Conservation (phyloP, 2,329 filamentous ascomycete species). For the Fusarium falciforme region DNA sequence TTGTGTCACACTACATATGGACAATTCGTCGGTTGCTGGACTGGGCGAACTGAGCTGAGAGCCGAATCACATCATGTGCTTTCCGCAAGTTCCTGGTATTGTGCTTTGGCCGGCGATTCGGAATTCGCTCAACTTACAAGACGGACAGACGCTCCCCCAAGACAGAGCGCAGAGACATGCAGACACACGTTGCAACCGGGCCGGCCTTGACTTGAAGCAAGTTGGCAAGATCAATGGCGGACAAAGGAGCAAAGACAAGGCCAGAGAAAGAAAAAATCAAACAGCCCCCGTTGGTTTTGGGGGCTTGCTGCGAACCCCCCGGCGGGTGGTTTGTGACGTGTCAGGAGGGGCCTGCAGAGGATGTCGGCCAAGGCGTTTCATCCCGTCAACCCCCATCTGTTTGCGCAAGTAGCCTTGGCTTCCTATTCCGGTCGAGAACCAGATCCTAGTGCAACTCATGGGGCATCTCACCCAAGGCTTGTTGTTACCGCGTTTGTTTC, state of each 20-base stretch:
- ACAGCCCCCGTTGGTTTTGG: constrained; percentile 16
- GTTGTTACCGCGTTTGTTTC: constrained; percentile 19
- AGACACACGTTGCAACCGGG: constrained; percentile 7
- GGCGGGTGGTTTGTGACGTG: constrained; percentile 43
- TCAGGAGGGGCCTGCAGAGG: constrained; percentile 41
- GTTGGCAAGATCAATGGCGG: constrained; percentile 7
- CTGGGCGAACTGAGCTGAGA: neutral
- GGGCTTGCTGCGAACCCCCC: constrained; percentile 37
- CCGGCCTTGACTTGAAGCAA: constrained; percentile 11
- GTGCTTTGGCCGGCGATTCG: neutral
- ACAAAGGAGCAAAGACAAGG: neutral
- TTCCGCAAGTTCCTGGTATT: neutral
- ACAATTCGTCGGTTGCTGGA: neutral
- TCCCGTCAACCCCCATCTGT: constrained; percentile 39
- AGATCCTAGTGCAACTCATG: constrained; percentile 33
- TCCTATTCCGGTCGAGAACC: constrained; percentile 25
- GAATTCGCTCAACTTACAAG: neutral
- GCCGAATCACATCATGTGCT: neutral
- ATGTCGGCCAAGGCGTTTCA: constrained; percentile 43
- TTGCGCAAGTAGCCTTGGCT: constrained; percentile 36
- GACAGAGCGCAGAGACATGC: constrained; percentile 2
- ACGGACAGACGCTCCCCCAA: neutral
- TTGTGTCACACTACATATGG: neutral
- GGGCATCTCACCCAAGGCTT: constrained; percentile 9
- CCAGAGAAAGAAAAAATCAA: neutral